Percentiles rank a stretch among this genome's conserved stretches.
Conservation (phyloP, 202 grass and related monocot species). For the Cymbopogon flexuosus region DNA sequence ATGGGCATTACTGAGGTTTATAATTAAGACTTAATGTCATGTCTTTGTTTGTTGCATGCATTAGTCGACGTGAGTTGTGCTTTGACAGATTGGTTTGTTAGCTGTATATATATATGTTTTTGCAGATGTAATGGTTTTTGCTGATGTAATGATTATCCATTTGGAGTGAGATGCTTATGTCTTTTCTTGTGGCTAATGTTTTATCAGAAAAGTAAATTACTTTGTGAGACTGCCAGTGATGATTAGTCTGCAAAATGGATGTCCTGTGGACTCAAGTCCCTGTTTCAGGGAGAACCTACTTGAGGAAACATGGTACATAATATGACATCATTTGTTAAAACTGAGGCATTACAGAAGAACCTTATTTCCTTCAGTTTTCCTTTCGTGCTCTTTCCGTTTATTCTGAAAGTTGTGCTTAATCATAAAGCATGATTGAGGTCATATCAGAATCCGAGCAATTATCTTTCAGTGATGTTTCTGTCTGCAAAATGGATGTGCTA, state of each 20-base stretch:
- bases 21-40: not conserved
- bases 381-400: not conserved
- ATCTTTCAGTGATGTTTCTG: slow-evolving; percentile 25
- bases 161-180: not conserved
- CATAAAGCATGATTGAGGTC: not conserved
- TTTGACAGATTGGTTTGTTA: not conserved
- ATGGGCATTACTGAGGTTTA: not conserved
- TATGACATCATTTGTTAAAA: slow-evolving; percentile 35
- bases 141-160: too few species aligned
- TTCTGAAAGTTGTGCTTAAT: not conserved
- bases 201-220: not conserved
- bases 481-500: slow-evolving; percentile 50
- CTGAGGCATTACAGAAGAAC: slow-evolving; percentile 18
- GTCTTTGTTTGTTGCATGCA: not conserved
- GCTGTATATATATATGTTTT: not conserved
- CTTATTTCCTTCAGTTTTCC: not conserved
- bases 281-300: slow-evolving; percentile 47
- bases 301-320: slow-evolving; percentile 18
- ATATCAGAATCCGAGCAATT: not conserved
- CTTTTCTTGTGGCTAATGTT: not conserved
- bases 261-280: slow-evolving; percentile 32
- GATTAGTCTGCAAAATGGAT: slow-evolving; percentile 48
- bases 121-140: not conserved
- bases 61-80: not conserved
- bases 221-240: not conserved